These are phyloP conservation scores for Ophidiomyces ophidiicola DNA, from an alignment of 2,329 filamentous ascomycete genomes.

Conservation along the genomic window DNA sequence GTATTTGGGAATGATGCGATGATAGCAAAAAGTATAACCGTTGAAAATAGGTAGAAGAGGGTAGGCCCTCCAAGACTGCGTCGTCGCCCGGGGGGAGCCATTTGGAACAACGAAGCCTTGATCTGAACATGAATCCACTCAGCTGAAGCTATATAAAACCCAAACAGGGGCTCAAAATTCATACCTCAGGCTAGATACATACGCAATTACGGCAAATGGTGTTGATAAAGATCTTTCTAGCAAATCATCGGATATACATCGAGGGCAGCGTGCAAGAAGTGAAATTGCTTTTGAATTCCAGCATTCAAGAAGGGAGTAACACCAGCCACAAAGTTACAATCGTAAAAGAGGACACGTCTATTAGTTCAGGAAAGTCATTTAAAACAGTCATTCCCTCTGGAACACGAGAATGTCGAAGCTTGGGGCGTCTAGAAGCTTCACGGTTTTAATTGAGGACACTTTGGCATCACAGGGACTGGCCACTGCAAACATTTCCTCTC, in stretches of 20 bases:
- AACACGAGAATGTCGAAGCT: conserved; percentile 1
- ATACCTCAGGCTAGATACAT: conserved; percentile 13
- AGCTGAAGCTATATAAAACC: background rate
- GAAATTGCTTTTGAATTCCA: conserved; percentile 11
- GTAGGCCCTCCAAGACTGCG: conserved; percentile 23
- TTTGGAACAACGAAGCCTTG: conserved; percentile 18
- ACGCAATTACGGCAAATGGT: conserved; percentile 3
- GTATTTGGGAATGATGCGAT: conserved; percentile 44
- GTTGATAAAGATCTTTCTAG: conserved; percentile 2
- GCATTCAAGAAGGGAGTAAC: background rate
- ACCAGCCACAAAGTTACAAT: background rate
- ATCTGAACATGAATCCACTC: background rate
- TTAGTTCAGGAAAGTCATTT: conserved; percentile 5
- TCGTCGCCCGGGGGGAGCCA: conserved; percentile 37
- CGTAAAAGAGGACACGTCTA: conserved; percentile 15
- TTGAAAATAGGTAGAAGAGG: conserved; percentile 24
- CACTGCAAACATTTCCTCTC: conserved; percentile 15
- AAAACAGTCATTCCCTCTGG: conserved; percentile 4
- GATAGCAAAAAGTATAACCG: conserved; percentile 39
- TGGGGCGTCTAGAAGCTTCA: conserved; percentile 1
- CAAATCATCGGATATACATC: conserved; percentile 5
- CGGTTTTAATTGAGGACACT: conserved; percentile 15
- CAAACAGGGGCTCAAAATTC: background rate
- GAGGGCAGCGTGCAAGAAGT: background rate
- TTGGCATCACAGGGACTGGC: conserved; percentile 14